Conservation (phyloP, 2,329 filamentous ascomycete species). For the Drechslera avenae region DNA sequence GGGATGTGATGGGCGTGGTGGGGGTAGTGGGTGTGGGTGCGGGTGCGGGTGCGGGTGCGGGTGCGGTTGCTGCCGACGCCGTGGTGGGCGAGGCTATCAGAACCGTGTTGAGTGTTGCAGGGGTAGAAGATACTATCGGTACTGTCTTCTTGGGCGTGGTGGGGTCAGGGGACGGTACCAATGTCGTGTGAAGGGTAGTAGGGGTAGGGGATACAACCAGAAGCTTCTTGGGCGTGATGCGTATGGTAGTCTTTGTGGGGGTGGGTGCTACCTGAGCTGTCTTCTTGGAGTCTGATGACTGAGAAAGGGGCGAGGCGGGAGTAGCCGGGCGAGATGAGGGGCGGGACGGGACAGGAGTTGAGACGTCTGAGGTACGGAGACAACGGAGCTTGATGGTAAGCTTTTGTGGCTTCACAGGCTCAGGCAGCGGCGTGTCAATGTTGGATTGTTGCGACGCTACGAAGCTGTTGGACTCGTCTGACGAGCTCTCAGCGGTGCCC, state of each 20-base stretch:
- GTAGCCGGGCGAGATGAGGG: conserved; percentile 23
- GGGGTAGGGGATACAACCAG: neutral
- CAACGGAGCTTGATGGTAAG: conserved; percentile 43
- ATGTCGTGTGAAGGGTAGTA: neutral
- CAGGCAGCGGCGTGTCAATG: conserved; percentile 25
- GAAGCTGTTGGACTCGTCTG: conserved; percentile 41
- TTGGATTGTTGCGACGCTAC: conserved; percentile 34
- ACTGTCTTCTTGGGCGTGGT: too few relatives aligned
- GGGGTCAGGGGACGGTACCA: too few relatives aligned
- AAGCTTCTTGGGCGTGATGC: too few relatives aligned
- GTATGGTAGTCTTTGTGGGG: too few relatives aligned
- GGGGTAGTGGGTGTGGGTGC: neutral
- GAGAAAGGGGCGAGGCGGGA: conserved; percentile 1
- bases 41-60: neutral
- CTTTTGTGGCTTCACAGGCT: conserved; percentile 33
- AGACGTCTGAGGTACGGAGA: conserved; percentile 33
- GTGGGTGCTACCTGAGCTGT: neutral
- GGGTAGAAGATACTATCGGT: too few relatives aligned
- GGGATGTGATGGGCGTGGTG: conserved; percentile 9
- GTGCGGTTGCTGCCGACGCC: neutral
- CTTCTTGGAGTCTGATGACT: neutral
- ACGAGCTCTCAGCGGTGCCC: conserved; percentile 41
- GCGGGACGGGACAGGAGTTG: conserved; percentile 25
- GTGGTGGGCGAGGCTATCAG: neutral
- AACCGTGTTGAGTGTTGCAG: neutral